A percentile compares a stretch with the other conserved stretches of the same genome.
Evolutionary conservation across 1,284 basidiomycete species (phyloP).

Genomic region (Ustilago esculenta): DNA sequence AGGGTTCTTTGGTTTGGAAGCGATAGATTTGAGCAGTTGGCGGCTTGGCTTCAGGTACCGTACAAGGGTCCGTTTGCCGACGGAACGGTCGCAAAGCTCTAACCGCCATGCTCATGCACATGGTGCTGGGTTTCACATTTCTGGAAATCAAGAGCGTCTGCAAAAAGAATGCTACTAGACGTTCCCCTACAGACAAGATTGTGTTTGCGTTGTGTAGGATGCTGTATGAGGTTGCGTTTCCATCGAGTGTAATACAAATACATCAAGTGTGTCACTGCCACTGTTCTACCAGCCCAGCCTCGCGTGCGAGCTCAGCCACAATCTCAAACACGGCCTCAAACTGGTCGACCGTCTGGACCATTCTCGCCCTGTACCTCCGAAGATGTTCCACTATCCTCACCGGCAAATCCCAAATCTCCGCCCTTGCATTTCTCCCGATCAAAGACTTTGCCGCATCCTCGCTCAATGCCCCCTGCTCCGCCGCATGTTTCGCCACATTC

Average conservation of each 20-base stretch:
- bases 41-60: constrained; percentile 39
- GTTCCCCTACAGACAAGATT: too few relatives aligned
- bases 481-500: not conserved
- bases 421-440: not conserved
- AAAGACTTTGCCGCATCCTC: not conserved
- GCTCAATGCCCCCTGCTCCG: not conserved
- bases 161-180: too few relatives aligned
- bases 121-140: too few relatives aligned
- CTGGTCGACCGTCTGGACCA: constrained; percentile 59
- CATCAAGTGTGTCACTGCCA: not conserved
- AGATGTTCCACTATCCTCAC: constrained; percentile 49
- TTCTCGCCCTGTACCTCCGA: constrained; percentile 46
- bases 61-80: constrained; percentile 57
- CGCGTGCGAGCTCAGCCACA: constrained; percentile 1
- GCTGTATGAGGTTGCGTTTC: too few relatives aligned
- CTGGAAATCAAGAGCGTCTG: too few relatives aligned
- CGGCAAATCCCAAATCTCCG: constrained; percentile 30
- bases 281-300: constrained; percentile 1
- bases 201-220: too few relatives aligned
- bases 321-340: constrained; percentile 41
- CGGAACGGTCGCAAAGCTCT: constrained; percentile 38
- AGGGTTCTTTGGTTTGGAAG: constrained; percentile 45
- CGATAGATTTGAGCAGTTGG: constrained; percentile 56
- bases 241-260: too few relatives aligned
- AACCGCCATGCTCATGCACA: not conserved